phyloP scores from a whole-genome alignment of 2,329 filamentous ascomycete genomes.

The Metarhizium rileyi region DNA sequence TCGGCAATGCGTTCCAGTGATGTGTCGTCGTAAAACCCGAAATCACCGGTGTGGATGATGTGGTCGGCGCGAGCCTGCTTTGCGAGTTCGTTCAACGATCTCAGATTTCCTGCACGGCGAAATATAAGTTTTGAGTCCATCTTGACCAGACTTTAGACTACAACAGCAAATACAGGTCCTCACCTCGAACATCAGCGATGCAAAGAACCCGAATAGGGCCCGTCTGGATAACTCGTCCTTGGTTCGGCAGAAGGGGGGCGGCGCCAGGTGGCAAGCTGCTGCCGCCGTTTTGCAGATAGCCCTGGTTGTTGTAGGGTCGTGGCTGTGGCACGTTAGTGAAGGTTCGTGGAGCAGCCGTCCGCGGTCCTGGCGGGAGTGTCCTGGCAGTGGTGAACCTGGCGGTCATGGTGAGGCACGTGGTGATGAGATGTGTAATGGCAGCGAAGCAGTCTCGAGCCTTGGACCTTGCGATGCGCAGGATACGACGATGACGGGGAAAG shows the following conservation, averaged over 20 bases:
- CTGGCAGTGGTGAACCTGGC: background rate
- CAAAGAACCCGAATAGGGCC: slow-evolving; percentile 59
- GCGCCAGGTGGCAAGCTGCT: slow-evolving; percentile 46
- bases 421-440: background rate
- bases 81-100: slow-evolving; percentile 91
- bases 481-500: slow-evolving; percentile 2
- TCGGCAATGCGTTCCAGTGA: slow-evolving; percentile 96
- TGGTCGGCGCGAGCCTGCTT: slow-evolving; percentile 91
- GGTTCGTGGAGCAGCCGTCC: slow-evolving; percentile 2
- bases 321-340: slow-evolving; percentile 23
- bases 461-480: background rate
- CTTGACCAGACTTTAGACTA: background rate
- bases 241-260: slow-evolving; percentile 56
- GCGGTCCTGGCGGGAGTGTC: background rate
- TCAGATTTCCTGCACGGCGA: slow-evolving; percentile 68
- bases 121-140: background rate
- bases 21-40: slow-evolving; percentile 96
- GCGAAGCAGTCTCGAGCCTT: background rate
- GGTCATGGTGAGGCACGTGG: slow-evolving; percentile 4
- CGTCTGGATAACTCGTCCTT: slow-evolving; percentile 55
- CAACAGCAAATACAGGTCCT: slow-evolving; percentile 11
- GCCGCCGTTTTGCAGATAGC: slow-evolving; percentile 56
- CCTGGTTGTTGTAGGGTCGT: slow-evolving; percentile 38
- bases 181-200: slow-evolving; percentile 65
- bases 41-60: slow-evolving; percentile 98